Conservation (phyloP, 2,329 filamentous ascomycete genomes). For the Pseudogymnoascus verrucosus region DNA sequence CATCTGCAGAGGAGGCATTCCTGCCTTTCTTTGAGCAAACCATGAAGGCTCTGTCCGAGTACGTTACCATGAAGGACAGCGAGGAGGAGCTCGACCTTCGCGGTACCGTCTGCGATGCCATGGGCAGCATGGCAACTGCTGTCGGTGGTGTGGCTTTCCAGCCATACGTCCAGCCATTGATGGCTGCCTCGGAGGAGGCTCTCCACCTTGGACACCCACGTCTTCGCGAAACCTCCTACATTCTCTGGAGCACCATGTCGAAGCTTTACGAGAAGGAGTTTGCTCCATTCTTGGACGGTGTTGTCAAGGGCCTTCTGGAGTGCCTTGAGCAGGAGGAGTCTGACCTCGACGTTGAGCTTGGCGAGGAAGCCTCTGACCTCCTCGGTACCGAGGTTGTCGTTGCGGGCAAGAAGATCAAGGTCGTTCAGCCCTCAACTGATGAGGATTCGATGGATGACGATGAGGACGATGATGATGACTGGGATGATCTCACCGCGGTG, state of each 20-base stretch:
- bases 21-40: conserved; percentile 84
- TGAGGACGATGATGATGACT: conserved; percentile 72
- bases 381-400: conserved; percentile 69
- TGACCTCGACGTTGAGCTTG: conserved; percentile 68
- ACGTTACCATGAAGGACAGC: conserved; percentile 76
- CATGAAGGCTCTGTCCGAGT: conserved; percentile 81
- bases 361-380: conserved; percentile 65
- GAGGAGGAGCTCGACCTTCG: conserved; percentile 86
- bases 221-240: conserved; percentile 92
- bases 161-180: conserved; percentile 81
- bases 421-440: conserved; percentile 55
- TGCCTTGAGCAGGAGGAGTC: conserved; percentile 85
- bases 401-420: conserved; percentile 77
- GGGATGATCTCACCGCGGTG: conserved; percentile 75
- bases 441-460: conserved; percentile 56
- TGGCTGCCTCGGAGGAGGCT: conserved; percentile 87
- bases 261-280: conserved; percentile 89
- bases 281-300: conserved; percentile 66
- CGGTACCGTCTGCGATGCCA: conserved; percentile 81
- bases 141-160: conserved; percentile 83
- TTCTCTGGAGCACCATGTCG: conserved; percentile 89
- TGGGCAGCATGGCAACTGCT: conserved; percentile 85
- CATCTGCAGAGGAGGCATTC: conserved; percentile 75
- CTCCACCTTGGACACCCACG: conserved; percentile 81
- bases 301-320: conserved; percentile 72